Conservation (phyloP, 2,329 filamentous ascomycete species). For the Microcera coccophila region DNA sequence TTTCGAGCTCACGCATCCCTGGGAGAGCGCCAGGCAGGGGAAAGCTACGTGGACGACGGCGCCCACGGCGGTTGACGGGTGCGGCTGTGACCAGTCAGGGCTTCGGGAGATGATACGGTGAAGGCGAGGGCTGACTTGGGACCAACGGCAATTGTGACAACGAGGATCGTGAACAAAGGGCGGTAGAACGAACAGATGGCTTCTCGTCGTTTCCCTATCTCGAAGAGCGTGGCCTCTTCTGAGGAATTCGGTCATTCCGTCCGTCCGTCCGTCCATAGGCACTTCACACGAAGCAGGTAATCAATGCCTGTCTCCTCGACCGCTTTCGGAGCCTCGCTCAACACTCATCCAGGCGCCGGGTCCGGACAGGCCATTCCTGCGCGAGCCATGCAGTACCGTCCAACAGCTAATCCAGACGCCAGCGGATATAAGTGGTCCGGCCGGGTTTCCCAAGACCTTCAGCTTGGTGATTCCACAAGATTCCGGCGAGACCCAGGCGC, state of each 20-base stretch:
- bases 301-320: constrained; percentile 15
- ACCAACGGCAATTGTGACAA: no score
- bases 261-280: not conserved
- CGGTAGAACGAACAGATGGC: not conserved
- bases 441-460: not conserved
- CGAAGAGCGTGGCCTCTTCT: not conserved
- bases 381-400: not conserved
- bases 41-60: constrained; percentile 1
- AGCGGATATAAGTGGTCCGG: constrained; percentile 1
- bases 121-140: no score
- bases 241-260: constrained; percentile 15
- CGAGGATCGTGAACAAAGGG: no score
- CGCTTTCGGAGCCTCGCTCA: constrained; percentile 29
- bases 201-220: not conserved
- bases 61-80: not conserved
- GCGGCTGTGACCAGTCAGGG: not conserved
- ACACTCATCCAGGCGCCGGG: constrained; percentile 20
- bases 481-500: not conserved
- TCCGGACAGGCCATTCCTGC: constrained; percentile 19
- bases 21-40: not conserved
- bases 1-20: no score
- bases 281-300: not conserved
- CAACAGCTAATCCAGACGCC: not conserved
- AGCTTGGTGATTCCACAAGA: not conserved
- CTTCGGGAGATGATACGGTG: no score